Conservation (phyloP, 768 basidiomycete species). For the Suillus decipiens region DNA sequence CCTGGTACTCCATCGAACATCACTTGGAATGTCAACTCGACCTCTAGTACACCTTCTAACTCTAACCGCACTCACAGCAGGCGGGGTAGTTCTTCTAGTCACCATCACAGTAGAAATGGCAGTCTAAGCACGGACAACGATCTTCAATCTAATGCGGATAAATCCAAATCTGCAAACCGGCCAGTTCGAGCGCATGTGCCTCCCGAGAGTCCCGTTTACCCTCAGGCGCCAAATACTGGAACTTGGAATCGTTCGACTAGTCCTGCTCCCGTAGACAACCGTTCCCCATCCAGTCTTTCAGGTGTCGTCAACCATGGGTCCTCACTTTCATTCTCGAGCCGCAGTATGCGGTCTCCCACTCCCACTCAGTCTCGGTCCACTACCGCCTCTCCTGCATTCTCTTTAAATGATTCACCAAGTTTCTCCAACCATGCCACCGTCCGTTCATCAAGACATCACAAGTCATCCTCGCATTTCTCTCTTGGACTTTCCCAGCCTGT, state of each 20-base stretch:
- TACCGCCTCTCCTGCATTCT: slow-evolving; percentile 47
- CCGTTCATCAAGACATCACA: slow-evolving; percentile 57
- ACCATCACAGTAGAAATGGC: slow-evolving; percentile 57
- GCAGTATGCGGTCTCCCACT: slow-evolving; percentile 58
- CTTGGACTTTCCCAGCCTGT: slow-evolving; percentile 56
- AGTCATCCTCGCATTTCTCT: slow-evolving; percentile 52
- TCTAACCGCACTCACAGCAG: slow-evolving; percentile 33
- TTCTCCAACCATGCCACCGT: slow-evolving; percentile 38
- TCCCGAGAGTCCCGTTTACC: slow-evolving; percentile 59
- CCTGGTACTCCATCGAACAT: slow-evolving; percentile 72
- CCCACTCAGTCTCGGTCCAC: slow-evolving; percentile 69
- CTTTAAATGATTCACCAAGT: slow-evolving; percentile 28
- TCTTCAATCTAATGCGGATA: slow-evolving; percentile 28
- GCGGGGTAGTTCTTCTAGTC: slow-evolving; percentile 34
- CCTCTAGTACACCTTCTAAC: slow-evolving; percentile 26
- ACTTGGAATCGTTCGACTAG: slow-evolving; percentile 31
- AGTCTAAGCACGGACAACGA: slow-evolving; percentile 52
- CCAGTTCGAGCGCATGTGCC: slow-evolving; percentile 56
- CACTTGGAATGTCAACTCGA: slow-evolving; percentile 57
- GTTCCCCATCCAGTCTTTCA: slow-evolving; percentile 51
- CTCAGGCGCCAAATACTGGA: slow-evolving; percentile 26
- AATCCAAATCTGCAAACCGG: slow-evolving; percentile 45
- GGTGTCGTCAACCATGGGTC: slow-evolving; percentile 49
- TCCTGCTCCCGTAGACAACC: slow-evolving; percentile 37
- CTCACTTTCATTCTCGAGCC: slow-evolving; percentile 41